Base-by-base conservation (phyloP, 2,329 filamentous ascomycete species). In the Fusarium globosum region DNA sequence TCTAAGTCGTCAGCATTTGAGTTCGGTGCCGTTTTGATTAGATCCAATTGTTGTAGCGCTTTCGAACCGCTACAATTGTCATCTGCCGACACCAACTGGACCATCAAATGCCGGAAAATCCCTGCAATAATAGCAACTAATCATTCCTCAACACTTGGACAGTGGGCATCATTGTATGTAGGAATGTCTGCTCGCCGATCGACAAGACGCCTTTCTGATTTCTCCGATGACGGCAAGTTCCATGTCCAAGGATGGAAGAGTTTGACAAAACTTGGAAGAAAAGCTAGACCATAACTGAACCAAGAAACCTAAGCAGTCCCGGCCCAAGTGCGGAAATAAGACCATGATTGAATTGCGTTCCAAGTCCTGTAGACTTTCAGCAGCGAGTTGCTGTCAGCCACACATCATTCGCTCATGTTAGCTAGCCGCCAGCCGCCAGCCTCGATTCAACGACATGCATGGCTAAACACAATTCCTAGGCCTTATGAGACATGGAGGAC, bases 261-360 rank as follows among this genome's bases (percentile, higher is more conserved):
- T 18, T 11, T 56, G 42, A 53, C 21, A 48, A 48, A 60, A 71
- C 49, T 51, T 62, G 52, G 49, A 21, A 48, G 20, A 51, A 20
- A 28, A 43, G 53, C 52, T 51, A 56, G 23, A 58, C 26, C 67
- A 48, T 55, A 21, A 45, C 61, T 62, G 52, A 45, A 52, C 48
- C 39, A 64, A 64, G 21, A 48, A 57, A 64, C 53, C 43, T 38
- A 51, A 48, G 45, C n/a, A 35, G 35, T 12, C 30, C 41, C 65
- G 53, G 70, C 15, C 33, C 28, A 45, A 49, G 38, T 39, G 42
- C 51, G 71, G 71, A 52, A 71, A 71, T 66, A 74, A 43, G 23
- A 14, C 36, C 39, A 39, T 26, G 13, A 18, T 28, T 43, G n/a
- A 36, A 38, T 13, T 35, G 18, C 23, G 36, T 45, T 33, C 14